Evolutionary conservation across 768 basidiomycete genomes (phyloP).

Genomic region (Leccinum uliginosum): DNA sequence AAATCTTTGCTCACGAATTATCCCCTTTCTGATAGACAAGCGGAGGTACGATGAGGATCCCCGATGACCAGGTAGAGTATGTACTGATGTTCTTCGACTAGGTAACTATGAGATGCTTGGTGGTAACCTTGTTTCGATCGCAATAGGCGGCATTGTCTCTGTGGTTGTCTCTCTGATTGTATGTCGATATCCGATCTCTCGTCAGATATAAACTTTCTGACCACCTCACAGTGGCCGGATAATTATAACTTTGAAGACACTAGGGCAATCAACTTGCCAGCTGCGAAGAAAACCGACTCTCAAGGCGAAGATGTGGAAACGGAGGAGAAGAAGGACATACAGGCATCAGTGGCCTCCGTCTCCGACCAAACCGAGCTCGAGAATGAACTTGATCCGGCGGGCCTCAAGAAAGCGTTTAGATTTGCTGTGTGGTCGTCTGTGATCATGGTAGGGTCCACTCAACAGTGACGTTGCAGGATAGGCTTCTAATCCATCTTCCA

Average conservation of each 20-base stretch:
- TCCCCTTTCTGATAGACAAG: conserved; percentile 34
- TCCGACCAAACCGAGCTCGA: conserved; percentile 39
- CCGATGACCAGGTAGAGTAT: neutral
- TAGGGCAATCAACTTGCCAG: conserved; percentile 62
- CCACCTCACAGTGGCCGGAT: conserved; percentile 58
- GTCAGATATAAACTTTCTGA: neutral
- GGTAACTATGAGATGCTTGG: conserved; percentile 74
- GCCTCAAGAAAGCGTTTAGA: conserved; percentile 67
- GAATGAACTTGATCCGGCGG: conserved; percentile 59
- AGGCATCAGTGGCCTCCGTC: conserved; percentile 33
- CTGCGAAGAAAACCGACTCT: conserved; percentile 9
- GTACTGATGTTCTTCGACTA: conserved; percentile 6
- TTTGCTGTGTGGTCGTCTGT: conserved; percentile 79
- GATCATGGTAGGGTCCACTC: conserved; percentile 45
- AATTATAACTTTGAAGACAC: conserved; percentile 79
- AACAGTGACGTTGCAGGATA: neutral
- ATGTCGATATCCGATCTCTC: conserved; percentile 18
- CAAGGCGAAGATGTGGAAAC: conserved; percentile 27
- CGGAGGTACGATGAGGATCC: conserved; percentile 42
- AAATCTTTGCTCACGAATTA: neutral
- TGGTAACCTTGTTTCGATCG: conserved; percentile 85
- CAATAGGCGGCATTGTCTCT: conserved; percentile 74
- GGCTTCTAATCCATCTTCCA: conserved; percentile 17
- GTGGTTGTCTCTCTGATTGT: conserved; percentile 61
- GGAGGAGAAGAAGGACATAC: conserved; percentile 37